Conservation (phyloP, 73 alveolate species). For the Paramecium caudatum region DNA sequence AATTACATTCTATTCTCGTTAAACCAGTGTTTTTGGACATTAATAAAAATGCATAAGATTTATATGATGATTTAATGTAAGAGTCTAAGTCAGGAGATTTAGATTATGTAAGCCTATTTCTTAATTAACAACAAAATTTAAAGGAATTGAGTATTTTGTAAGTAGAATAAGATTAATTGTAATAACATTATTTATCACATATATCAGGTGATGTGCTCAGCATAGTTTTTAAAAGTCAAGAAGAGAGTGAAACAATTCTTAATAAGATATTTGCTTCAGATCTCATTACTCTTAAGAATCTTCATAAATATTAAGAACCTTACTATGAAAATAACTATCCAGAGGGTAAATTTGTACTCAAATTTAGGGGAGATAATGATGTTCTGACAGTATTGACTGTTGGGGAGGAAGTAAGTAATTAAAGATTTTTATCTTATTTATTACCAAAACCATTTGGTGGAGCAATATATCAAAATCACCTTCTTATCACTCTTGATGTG, state of each 20-base stretch:
- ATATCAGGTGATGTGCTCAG: slow-evolving; percentile 16
- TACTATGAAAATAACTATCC: slow-evolving; percentile 24
- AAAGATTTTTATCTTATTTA: slow-evolving; percentile 51
- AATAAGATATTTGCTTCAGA: not conserved
- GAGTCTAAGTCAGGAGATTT: not conserved
- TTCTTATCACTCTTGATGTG: not conserved
- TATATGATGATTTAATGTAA: not conserved
- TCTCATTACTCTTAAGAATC: not conserved
- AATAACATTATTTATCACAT: not conserved
- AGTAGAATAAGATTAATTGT: not conserved
- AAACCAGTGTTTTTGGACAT: slow-evolving; percentile 20
- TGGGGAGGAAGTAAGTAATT: not conserved
- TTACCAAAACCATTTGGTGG: slow-evolving; percentile 19
- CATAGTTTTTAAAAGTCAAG: slow-evolving; percentile 5
- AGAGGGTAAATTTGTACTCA: not conserved
- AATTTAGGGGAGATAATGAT: not conserved
- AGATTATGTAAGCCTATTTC: not conserved
- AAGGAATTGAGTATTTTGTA: not conserved
- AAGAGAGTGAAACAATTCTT: not conserved
- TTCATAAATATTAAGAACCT: slow-evolving; percentile 13
- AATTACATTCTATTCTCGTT: not conserved
- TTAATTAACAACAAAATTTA: not conserved
- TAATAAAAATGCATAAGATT: not conserved
- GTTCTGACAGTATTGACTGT: not conserved
- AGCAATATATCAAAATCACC: not conserved